phyloP scores from a whole-genome alignment of 768 basidiomycete species.

The Pisolithus marmoratus region DNA sequence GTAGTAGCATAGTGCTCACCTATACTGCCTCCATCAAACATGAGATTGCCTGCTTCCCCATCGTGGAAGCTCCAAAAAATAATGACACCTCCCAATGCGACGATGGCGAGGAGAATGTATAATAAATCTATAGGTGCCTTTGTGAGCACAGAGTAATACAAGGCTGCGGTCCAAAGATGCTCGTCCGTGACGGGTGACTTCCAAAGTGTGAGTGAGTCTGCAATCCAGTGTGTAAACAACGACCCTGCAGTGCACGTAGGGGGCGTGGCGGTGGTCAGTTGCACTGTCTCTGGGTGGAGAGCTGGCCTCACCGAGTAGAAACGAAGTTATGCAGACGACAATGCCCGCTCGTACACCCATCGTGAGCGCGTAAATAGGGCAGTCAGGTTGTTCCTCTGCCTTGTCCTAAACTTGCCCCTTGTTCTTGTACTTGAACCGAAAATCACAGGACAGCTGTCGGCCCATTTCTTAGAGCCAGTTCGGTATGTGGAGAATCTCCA shows the following conservation, averaged over 20 bases:
- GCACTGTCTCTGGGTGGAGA: background rate
- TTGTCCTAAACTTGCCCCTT: background rate
- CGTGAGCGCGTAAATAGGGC: conserved; percentile 11
- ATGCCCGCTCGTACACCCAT: conserved; percentile 73
- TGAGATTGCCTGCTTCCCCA: conserved; percentile 74
- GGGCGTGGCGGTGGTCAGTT: background rate
- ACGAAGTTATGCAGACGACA: conserved; percentile 73
- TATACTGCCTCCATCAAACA: conserved; percentile 89
- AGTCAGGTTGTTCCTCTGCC: background rate
- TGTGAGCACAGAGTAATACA: conserved; percentile 75
- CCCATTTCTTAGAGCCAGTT: conserved; percentile 1
- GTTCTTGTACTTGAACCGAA: conserved; percentile 1
- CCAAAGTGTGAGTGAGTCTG: conserved; percentile 89
- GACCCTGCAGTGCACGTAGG: conserved; percentile 49
- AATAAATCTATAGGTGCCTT: conserved; percentile 53
- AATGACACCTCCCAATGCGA: conserved; percentile 54
- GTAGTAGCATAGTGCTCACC: conserved; percentile 43
- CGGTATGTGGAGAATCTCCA: conserved; percentile 59
- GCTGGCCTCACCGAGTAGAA: conserved; percentile 58
- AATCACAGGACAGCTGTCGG: conserved; percentile 16
- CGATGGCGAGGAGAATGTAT: conserved; percentile 53
- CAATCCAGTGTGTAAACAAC: conserved; percentile 87
- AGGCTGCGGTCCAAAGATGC: conserved; percentile 75
- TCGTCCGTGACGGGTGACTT: conserved; percentile 83
- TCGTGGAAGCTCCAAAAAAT: conserved; percentile 77